phyloP scores from a whole-genome alignment of 2,329 filamentous ascomycete genomes.

The Phialemonium atrogriseum region DNA sequence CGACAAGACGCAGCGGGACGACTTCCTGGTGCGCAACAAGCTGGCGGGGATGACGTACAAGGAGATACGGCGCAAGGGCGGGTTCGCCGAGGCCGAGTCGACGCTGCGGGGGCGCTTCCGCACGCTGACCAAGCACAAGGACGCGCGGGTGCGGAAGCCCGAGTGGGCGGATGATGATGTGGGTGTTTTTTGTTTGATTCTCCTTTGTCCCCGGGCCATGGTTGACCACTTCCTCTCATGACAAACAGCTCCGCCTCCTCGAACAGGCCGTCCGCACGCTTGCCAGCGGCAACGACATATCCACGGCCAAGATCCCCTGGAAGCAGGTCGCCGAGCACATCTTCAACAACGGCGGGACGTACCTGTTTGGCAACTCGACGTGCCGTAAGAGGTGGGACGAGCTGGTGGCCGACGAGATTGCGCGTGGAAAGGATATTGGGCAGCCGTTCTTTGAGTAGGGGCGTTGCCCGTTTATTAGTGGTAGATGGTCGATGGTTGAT shows the following conservation, averaged over 20 bases:
- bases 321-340: constrained; percentile 49
- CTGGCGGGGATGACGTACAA: constrained; percentile 53
- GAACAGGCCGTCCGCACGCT: constrained; percentile 13
- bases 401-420: constrained; percentile 18
- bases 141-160: constrained; percentile 56
- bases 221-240: too few relatives aligned
- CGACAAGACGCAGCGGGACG: too few relatives aligned
- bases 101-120: constrained; percentile 63
- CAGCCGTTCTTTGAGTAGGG: constrained; percentile 8
- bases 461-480: not conserved
- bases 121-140: constrained; percentile 54
- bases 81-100: constrained; percentile 58
- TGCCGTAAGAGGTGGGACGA: constrained; percentile 51
- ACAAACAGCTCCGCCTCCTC: constrained; percentile 13
- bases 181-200: constrained; percentile 25
- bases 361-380: constrained; percentile 50
- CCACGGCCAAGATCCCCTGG: constrained; percentile 41
- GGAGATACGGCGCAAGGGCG: constrained; percentile 48
- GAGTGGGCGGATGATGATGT: constrained; percentile 57
- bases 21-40: constrained; percentile 46
- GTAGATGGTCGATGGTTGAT: not conserved
- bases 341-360: constrained; percentile 40
- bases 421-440: constrained; percentile 1
- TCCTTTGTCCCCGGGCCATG: not conserved
- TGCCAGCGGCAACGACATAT: constrained; percentile 16